Base-by-base conservation (phyloP, 441 rosid species). In the Adansonia rubrostipa region DNA sequence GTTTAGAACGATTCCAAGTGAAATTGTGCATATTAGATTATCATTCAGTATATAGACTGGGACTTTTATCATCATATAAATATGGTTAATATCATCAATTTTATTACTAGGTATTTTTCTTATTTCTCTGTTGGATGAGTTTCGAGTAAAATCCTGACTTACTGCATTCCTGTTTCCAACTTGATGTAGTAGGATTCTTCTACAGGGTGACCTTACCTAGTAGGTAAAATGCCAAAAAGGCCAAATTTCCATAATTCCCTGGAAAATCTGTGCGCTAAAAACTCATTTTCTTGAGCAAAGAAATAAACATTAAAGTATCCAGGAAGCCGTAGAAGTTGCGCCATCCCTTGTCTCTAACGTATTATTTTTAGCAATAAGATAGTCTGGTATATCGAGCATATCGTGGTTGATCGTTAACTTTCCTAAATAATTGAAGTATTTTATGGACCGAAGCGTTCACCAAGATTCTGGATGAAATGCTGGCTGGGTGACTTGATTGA, bases 11-110 rank as follows among this genome's bases (percentile, higher is more conserved):
- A 47, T 3, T 42, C 40, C n/a, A 8, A 11, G 61, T 67, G 60
- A 65, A 75, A 76, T 54, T 1, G 56, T 63, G 71, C 48, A 15
- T 48, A 33, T 40, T 47, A 20, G 61, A 75, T 48, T 48, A 42
- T 64, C 51, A 9, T 64, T 76, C 60, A 65, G 79, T 76, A 65
- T 65, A 76, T 63, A 36, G 63, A 64, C 53, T 36, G 54, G 42
- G 67, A 57, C 77, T 24, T 42, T 51, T 19, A 73, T 36, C 73
- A 45, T 50, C 76, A 79, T 78, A 11, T 64, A 44, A 65, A 6
- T 36, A 36, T 36, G 40, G 40, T 36, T 36, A 9, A 17, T 56
- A 56, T 36, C 63, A 66, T 54, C 74, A 57, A 78, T 50, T 78
- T 68, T 56, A 24, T 10, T 50, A 9, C 40, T 9, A 36, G 0